These are phyloP conservation scores for Exobasidium cylindrosporum DNA, from an alignment of 1,284 basidiomycete species.

Conservation along the genomic window DNA sequence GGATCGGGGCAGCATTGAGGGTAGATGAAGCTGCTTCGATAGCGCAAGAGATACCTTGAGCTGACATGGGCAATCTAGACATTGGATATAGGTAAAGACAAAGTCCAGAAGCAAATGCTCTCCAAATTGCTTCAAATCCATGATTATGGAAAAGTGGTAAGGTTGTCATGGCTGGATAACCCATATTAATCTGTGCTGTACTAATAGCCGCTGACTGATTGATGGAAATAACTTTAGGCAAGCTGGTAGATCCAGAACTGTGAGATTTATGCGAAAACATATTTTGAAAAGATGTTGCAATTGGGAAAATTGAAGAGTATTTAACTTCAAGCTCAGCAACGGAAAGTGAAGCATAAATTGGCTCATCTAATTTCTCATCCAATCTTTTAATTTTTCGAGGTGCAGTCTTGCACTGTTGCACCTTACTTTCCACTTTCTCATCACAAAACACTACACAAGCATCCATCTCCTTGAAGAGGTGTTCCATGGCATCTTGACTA, in stretches of 20 bases:
- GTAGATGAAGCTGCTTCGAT: constrained; percentile 18
- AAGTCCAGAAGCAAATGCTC: constrained; percentile 19
- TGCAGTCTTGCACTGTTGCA: not conserved
- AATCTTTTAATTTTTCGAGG: not conserved
- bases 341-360: not conserved
- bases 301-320: not conserved
- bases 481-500: constrained; percentile 24
- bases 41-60: constrained; percentile 11
- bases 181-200: constrained; percentile 19
- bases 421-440: not conserved
- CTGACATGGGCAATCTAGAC: not conserved
- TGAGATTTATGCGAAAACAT: constrained; percentile 24
- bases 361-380: not conserved
- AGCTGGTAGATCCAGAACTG: constrained; percentile 32
- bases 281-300: not conserved
- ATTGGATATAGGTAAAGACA: constrained; percentile 22
- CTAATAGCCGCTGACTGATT: constrained; percentile 21
- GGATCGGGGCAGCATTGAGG: constrained; percentile 14
- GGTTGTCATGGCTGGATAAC: constrained; percentile 22
- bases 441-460: constrained; percentile 12
- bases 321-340: not conserved
- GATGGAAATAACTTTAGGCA: constrained; percentile 24
- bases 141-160: constrained; percentile 32
- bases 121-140: constrained; percentile 23
- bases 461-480: constrained; percentile 24